These are phyloP conservation scores for Spirogloea muscicola DNA, from an alignment of 139 green algal genomes.

Conservation along the genomic window DNA sequence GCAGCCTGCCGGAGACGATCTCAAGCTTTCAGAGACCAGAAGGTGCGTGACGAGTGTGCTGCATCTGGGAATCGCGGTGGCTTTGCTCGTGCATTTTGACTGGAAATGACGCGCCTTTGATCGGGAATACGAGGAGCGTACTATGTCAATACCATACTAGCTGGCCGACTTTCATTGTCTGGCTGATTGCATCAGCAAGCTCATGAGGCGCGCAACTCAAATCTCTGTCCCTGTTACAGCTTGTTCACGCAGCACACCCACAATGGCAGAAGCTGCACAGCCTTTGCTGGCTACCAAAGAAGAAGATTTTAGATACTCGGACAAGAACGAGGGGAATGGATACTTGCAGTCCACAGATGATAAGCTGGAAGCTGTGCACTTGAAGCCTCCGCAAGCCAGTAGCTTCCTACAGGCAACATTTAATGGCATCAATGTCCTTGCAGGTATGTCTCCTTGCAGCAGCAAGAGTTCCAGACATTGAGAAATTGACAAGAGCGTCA, in stretches of 20 bases:
- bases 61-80: no score
- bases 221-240: background rate
- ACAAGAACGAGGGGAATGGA: background rate
- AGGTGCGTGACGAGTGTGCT: no score
- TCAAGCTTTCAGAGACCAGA: no score
- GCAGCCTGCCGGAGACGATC: no score
- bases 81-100: no score
- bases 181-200: no score
- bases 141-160: no score
- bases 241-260: background rate
- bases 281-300: background rate
- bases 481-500: background rate
- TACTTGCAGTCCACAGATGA: background rate
- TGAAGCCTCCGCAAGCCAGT: conserved; percentile 1
- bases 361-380: background rate
- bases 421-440: conserved; percentile 17
- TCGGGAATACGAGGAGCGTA: no score
- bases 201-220: background rate
- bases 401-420: conserved; percentile 17
- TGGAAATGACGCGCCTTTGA: no score
- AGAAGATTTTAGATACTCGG: background rate
- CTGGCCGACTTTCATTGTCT: no score
- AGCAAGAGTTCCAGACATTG: background rate
- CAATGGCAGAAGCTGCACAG: background rate
- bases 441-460: conserved; percentile 2